These are phyloP conservation scores for Ophiostoma himal-ulmi DNA, from an alignment of 2,329 filamentous ascomycete species.

Conservation along the genomic window DNA sequence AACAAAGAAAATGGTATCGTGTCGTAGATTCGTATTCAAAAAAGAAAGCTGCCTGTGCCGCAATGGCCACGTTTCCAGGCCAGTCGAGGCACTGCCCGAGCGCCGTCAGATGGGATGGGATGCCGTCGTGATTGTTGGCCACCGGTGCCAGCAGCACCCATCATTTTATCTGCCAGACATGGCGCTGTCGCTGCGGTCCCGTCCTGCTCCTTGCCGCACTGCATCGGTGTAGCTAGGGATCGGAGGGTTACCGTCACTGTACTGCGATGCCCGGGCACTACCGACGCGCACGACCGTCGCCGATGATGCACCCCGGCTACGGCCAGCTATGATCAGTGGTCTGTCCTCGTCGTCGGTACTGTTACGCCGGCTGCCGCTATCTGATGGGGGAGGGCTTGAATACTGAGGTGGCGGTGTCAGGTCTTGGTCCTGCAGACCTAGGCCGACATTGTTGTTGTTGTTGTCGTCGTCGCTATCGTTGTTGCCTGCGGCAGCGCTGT, in stretches of 20 bases:
- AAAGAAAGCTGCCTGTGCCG: neutral
- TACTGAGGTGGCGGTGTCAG: slow-evolving; percentile 68
- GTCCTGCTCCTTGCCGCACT: slow-evolving; percentile 49
- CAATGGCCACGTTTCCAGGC: neutral
- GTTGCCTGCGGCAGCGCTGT: slow-evolving; percentile 30
- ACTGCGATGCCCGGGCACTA: neutral
- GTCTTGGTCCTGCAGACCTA: slow-evolving; percentile 50
- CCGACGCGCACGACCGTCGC: slow-evolving; percentile 32
- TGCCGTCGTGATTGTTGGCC: neutral
- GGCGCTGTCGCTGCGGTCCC: slow-evolving; percentile 42
- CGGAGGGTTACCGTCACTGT: slow-evolving; percentile 45
- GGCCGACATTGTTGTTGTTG: slow-evolving; percentile 33
- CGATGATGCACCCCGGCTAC: slow-evolving; percentile 47
- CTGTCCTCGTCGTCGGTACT: slow-evolving; percentile 53
- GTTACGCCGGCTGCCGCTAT: slow-evolving; percentile 49
- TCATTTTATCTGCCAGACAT: slow-evolving; percentile 7
- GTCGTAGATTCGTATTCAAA: slow-evolving; percentile 26
- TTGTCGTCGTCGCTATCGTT: neutral
- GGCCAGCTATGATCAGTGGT: slow-evolving; percentile 47
- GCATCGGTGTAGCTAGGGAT: slow-evolving; percentile 81
- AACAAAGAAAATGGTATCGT: slow-evolving; percentile 26
- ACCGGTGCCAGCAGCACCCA: neutral
- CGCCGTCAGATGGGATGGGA: neutral
- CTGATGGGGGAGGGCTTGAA: slow-evolving; percentile 58
- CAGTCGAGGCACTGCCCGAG: neutral